A percentile compares a stretch with the other conserved stretches of the same genome.
phyloP scores from a whole-genome alignment of 2,329 filamentous ascomycete species.

The Ceratocystis cubensis region DNA sequence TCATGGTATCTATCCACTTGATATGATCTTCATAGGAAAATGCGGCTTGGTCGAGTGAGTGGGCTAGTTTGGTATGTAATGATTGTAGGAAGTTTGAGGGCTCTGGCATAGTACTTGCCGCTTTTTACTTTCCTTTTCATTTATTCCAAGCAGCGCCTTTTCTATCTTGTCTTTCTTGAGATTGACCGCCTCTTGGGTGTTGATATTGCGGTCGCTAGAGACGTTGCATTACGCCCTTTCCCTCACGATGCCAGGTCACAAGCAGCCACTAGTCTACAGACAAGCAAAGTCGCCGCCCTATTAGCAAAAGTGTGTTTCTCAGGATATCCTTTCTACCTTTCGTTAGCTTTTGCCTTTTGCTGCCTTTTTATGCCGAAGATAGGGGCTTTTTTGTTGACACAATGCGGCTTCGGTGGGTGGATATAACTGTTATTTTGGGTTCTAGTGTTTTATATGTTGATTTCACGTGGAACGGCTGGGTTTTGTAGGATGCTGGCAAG shows the following conservation, averaged over 20 bases:
- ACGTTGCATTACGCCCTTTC: no score
- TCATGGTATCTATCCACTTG: no score
- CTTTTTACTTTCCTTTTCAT: not conserved
- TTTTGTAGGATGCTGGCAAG: not conserved
- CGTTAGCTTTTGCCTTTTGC: not conserved
- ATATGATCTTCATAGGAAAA: no score
- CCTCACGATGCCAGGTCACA: no score
- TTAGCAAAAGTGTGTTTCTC: not conserved
- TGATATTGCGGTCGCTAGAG: no score
- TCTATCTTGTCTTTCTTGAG: no score
- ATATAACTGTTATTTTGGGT: not conserved
- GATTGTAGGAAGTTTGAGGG: not conserved
- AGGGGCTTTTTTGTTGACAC: not conserved
- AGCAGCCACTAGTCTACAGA: not conserved
- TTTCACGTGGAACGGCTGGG: not conserved
- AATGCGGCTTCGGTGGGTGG: not conserved
- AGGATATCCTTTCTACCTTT: not conserved
- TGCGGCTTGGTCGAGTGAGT: no score
- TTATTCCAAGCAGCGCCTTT: not conserved
- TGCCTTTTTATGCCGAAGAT: not conserved
- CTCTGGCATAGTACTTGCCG: not conserved
- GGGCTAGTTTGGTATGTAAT: no score
- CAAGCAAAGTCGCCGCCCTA: not conserved
- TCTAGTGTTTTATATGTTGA: not conserved
- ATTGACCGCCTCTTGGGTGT: no score